Conservation (phyloP, 2,329 filamentous ascomycete species). For the Exophiala viscosa region DNA sequence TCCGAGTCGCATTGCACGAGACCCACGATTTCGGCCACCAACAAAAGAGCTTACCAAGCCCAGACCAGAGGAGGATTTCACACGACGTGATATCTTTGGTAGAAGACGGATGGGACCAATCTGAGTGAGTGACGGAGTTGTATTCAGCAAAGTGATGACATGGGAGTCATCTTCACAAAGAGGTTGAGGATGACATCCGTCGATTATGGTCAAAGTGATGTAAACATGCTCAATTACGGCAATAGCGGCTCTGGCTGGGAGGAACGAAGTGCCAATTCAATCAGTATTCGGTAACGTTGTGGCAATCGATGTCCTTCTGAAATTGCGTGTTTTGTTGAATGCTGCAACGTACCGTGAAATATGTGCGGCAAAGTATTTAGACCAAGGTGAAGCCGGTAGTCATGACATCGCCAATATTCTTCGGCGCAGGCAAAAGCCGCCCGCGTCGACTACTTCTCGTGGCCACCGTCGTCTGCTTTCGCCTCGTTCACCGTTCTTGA, state of each 20-base stretch:
- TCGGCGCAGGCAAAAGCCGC: constrained; percentile 18
- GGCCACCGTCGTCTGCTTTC: constrained; percentile 6
- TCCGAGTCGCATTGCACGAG: constrained; percentile 26
- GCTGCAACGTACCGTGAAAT: not conserved
- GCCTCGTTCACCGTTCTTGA: not conserved
- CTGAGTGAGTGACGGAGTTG: not conserved
- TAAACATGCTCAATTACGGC: too few relatives aligned
- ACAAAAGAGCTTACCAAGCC: constrained; percentile 21
- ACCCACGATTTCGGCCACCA: constrained; percentile 27
- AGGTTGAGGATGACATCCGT: too few relatives aligned
- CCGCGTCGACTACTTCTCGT: constrained; percentile 18
- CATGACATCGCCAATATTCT: constrained; percentile 12
- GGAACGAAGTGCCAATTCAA: too few relatives aligned
- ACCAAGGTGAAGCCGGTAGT: not conserved
- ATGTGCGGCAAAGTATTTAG: not conserved
- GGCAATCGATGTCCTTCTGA: too few relatives aligned
- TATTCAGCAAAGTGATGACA: not conserved
- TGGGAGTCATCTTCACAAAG: too few relatives aligned
- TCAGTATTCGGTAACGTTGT: too few relatives aligned
- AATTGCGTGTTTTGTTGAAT: not conserved
- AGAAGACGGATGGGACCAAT: constrained; percentile 16
- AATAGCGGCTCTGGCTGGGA: too few relatives aligned
- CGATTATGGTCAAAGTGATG: too few relatives aligned
- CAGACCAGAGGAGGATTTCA: constrained; percentile 23
- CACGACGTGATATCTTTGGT: constrained; percentile 20